Evolutionary conservation across 2,329 filamentous ascomycete genomes (phyloP).

Genomic region (Alternaria gaisen): DNA sequence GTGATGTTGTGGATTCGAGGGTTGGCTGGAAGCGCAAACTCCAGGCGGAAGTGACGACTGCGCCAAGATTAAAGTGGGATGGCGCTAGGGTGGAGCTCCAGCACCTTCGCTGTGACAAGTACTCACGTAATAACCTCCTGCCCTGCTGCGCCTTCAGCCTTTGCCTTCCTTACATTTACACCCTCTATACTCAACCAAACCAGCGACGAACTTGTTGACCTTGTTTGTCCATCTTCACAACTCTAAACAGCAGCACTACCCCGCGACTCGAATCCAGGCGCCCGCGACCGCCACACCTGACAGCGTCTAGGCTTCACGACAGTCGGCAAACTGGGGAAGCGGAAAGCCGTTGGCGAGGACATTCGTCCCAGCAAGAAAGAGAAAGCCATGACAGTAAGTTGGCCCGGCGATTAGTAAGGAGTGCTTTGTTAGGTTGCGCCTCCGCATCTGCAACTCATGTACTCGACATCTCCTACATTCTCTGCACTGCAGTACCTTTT

Average conservation of each 20-base stretch:
- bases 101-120: slow-evolving; percentile 31
- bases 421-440: slow-evolving; percentile 22
- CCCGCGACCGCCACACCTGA: slow-evolving; percentile 29
- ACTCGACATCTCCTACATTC: slow-evolving; percentile 9
- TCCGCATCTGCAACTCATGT: slow-evolving; percentile 11
- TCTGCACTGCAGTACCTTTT: background rate
- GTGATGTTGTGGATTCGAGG: background rate
- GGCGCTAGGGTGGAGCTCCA: slow-evolving; percentile 30
- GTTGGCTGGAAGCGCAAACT: slow-evolving; percentile 1
- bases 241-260: slow-evolving; percentile 15
- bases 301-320: slow-evolving; percentile 34
- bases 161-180: slow-evolving; percentile 10
- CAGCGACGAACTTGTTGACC: slow-evolving; percentile 13
- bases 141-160: slow-evolving; percentile 22
- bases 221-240: slow-evolving; percentile 7
- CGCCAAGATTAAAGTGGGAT: slow-evolving; percentile 25
- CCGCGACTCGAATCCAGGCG: slow-evolving; percentile 20
- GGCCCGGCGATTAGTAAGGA: background rate
- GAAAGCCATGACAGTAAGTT: slow-evolving; percentile 54
- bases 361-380: slow-evolving; percentile 53
- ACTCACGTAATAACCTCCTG: slow-evolving; percentile 23
- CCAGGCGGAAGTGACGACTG: slow-evolving; percentile 10
- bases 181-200: background rate
- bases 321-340: slow-evolving; percentile 56
- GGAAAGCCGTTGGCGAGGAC: slow-evolving; percentile 51